These are phyloP conservation scores for Candida odintsovae DNA, from an alignment of 805 yeast species.

Conservation along the genomic window DNA sequence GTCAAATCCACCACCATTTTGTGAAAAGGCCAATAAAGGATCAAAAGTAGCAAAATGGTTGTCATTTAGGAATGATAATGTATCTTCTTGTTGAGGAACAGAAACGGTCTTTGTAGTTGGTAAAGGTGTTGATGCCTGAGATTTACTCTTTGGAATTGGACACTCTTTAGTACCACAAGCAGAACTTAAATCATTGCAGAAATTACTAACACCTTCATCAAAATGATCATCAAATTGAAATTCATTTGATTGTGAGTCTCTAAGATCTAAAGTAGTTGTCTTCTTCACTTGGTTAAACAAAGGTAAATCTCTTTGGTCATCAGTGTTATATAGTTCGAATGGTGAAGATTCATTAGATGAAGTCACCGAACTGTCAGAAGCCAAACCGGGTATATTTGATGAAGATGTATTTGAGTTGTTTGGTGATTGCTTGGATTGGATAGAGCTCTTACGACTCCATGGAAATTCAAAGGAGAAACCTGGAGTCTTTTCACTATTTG, in stretches of 20 bases:
- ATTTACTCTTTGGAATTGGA: constrained; percentile 51
- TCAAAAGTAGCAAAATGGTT: constrained; percentile 36
- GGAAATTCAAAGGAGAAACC: constrained; percentile 52
- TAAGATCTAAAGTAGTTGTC: constrained; percentile 1
- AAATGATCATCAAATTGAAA: constrained; percentile 39
- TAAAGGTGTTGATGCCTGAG: constrained; percentile 9
- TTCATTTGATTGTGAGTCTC: constrained; percentile 12
- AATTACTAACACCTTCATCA: constrained; percentile 66
- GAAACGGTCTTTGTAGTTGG: background rate
- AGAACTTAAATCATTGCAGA: constrained; percentile 68
- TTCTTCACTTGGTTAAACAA: constrained; percentile 12
- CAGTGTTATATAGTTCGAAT: constrained; percentile 23
- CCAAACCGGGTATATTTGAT: constrained; percentile 17
- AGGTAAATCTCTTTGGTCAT: constrained; percentile 19
- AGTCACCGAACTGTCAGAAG: constrained; percentile 24
- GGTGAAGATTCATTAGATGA: constrained; percentile 24
- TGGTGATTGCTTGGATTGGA: constrained; percentile 4
- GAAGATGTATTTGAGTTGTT: constrained; percentile 6
- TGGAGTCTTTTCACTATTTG: constrained; percentile 6
- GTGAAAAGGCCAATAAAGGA: constrained; percentile 44
- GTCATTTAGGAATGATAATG: constrained; percentile 41
- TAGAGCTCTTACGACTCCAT: constrained; percentile 31
- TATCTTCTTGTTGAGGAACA: constrained; percentile 28
- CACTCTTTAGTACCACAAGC: constrained; percentile 77
- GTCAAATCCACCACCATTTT: constrained; percentile 5